Evolutionary conservation across 1,139 yeast species (phyloP).

Genomic region (Petasospora fabianii): DNA sequence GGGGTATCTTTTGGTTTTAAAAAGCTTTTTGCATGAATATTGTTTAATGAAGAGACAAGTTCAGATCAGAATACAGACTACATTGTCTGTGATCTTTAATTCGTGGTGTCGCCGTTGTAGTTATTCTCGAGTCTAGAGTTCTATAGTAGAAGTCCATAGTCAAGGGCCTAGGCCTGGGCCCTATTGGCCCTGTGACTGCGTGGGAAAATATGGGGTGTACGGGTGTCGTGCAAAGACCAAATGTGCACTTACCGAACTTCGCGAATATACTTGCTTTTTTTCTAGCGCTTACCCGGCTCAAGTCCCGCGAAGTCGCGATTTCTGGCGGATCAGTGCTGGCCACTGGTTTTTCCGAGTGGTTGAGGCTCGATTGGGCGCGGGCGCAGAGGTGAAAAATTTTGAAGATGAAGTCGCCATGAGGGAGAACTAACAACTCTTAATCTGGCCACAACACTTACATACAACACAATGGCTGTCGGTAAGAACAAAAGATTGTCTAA

Average conservation of each 20-base stretch:
- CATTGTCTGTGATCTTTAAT: conserved; percentile 2
- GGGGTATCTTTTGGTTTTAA: conserved; percentile 16
- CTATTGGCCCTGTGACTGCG: conserved; percentile 1
- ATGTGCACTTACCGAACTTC: background rate
- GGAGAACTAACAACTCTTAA: background rate
- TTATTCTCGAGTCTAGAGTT: too few species aligned
- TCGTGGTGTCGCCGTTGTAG: too few species aligned
- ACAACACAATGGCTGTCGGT: conserved; percentile 82
- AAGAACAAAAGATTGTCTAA: conserved; percentile 95
- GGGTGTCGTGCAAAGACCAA: background rate
- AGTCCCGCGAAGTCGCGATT: too few species aligned
- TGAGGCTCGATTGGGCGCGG: background rate
- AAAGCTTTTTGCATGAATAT: conserved; percentile 20
- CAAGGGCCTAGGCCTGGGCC: too few species aligned
- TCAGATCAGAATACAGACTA: conserved; percentile 11
- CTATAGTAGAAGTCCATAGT: too few species aligned
- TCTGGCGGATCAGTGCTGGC: background rate
- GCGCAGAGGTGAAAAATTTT: conserved; percentile 7
- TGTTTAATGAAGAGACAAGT: conserved; percentile 25
- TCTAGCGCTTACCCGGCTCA: too few species aligned
- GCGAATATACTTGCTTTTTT: too few species aligned
- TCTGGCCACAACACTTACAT: conserved; percentile 7
- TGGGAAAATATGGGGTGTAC: background rate
- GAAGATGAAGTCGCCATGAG: background rate
- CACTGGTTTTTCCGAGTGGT: too few species aligned